phyloP scores from a whole-genome alignment of 2,329 filamentous ascomycete species.

The Teratosphaeria zuluensis region DNA sequence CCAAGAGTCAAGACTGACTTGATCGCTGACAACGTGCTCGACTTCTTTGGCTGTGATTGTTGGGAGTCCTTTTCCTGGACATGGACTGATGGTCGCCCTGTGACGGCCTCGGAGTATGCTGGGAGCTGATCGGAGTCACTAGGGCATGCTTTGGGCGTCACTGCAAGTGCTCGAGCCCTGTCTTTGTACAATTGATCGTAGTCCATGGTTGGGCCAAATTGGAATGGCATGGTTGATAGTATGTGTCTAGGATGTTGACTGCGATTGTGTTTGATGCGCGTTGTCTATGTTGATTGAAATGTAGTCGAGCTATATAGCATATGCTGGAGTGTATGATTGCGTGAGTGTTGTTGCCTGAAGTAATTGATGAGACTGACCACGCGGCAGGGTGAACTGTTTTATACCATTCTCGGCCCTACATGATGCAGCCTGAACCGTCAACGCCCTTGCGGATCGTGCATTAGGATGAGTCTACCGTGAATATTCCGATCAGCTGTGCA shows the following conservation, averaged over 20 bases:
- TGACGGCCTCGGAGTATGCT: constrained; percentile 4
- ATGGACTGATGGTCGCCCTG: neutral
- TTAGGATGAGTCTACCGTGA: neutral
- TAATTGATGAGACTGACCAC: neutral
- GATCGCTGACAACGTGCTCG: neutral
- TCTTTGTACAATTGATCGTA: constrained; percentile 1
- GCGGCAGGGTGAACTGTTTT: neutral
- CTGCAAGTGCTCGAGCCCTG: constrained; percentile 1
- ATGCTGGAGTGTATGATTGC: neutral
- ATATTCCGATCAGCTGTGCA: neutral
- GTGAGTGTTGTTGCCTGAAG: neutral
- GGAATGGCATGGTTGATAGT: neutral
- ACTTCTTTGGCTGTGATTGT: neutral
- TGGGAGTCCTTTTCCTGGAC: neutral
- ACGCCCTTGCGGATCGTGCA: neutral
- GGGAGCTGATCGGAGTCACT: constrained; percentile 3
- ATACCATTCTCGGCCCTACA: neutral
- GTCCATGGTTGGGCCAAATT: neutral
- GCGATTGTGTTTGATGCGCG: neutral
- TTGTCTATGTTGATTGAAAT: neutral
- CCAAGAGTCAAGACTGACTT: constrained; percentile 6
- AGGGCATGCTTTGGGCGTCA: neutral
- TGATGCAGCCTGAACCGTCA: neutral
- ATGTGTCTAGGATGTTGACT: neutral
- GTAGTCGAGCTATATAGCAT: neutral